These are phyloP conservation scores for Sclerotiophoma versabilis DNA, from an alignment of 2,329 filamentous ascomycete species.

Conservation along the genomic window DNA sequence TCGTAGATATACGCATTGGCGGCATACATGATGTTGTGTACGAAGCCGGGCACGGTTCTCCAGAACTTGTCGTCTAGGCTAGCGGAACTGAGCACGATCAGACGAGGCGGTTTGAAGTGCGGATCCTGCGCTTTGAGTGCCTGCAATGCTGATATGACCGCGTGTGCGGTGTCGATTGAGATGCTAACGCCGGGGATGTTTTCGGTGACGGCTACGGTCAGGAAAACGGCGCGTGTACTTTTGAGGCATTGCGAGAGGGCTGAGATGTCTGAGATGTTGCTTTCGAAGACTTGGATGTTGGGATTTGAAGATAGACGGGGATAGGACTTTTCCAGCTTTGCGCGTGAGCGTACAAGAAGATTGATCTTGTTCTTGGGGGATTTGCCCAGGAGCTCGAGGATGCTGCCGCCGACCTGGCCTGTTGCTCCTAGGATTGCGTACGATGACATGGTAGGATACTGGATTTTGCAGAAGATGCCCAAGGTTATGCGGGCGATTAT, in stretches of 20 bases:
- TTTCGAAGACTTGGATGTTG: constrained; percentile 51
- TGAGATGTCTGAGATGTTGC: constrained; percentile 50
- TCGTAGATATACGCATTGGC: constrained; percentile 50
- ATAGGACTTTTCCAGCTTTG: constrained; percentile 13
- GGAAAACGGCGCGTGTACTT: constrained; percentile 50
- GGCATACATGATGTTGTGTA: constrained; percentile 39
- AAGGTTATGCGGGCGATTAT: neutral
- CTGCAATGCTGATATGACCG: constrained; percentile 50
- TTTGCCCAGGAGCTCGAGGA: constrained; percentile 12
- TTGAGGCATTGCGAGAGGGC: constrained; percentile 50
- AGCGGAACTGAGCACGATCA: constrained; percentile 55
- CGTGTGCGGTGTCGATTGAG: constrained; percentile 45
- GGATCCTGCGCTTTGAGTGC: constrained; percentile 24
- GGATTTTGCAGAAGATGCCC: no score
- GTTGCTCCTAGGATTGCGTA: constrained; percentile 25
- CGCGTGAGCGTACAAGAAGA: constrained; percentile 21
- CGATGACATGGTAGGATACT: constrained; percentile 4
- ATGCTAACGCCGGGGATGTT: constrained; percentile 54
- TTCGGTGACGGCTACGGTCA: constrained; percentile 51
- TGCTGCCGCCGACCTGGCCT: constrained; percentile 21
- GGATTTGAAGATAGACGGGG: constrained; percentile 2
- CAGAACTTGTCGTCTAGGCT: constrained; percentile 52
- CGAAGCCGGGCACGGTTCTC: constrained; percentile 33
- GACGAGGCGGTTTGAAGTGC: constrained; percentile 40
- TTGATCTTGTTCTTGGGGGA: constrained; percentile 15